Base-by-base conservation (phyloP, 2,329 filamentous ascomycete genomes). In the Claviceps purpurea region DNA sequence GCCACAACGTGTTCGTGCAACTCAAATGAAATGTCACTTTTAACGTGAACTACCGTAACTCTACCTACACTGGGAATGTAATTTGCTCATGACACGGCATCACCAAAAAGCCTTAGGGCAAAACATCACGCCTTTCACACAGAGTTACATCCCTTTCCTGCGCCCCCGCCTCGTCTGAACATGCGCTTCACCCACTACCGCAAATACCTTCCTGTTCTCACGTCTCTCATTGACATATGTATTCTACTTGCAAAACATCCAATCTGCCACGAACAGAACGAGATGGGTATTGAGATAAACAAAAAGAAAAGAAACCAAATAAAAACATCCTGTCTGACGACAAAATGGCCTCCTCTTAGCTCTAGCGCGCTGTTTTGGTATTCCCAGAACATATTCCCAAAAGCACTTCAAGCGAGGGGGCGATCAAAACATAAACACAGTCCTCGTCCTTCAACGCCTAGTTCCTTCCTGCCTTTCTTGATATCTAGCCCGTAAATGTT, bases 401-500 rank as follows among this genome's bases (percentile, higher is more conserved):
- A 11, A 8, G 8, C 30, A 11, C 30, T 34, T 34, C 10, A 20
- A 37, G 18, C 10, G 18, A 44, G 14, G 22, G 20, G 3, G 8
- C 10, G 7, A 37, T 6, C 5, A 18, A 47, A 37, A 47, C 13
- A 6, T 7, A 47, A 20, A n/a, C 8, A 43, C 20, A 47, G 44
- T 10, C 44, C 18, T 34, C 30, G 44, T 30, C 10, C 11, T 39
- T 10, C 30, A 39, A 50, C 48, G 48, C 48, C 48, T 44, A n/a
- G 4, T 1, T 18, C 39, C 24, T 26, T 34, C 24, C 48, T 43
- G 26, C 42, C 47, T 37, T 44, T 48, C 26, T 47, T 53, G 51
- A 47, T 50, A 43, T 50, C 34, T 43, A 49, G 39, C 43, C 47
- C 42, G 26, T 24, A 34, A 49, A 41, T 50, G n/a, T 20, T 22